A percentile compares a stretch with the other conserved stretches of the same genome.
Evolutionary conservation across 2,329 filamentous ascomycete genomes (phyloP).

Genomic region (Clonostachys rhizophaga): DNA sequence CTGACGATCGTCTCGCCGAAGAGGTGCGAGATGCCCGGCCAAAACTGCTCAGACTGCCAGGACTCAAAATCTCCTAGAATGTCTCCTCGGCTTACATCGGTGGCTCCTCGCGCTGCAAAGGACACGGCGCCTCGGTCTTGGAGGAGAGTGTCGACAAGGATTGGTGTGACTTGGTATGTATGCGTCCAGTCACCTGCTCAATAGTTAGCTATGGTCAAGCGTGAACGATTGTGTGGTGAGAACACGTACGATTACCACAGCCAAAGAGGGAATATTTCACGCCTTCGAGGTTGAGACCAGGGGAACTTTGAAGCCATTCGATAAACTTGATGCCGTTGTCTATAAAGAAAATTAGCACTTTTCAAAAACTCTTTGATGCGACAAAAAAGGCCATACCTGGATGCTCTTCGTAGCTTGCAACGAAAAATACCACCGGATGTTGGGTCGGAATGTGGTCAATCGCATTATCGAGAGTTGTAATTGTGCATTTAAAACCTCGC

Average conservation of each 20-base stretch:
- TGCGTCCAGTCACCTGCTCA: slow-evolving; percentile 48
- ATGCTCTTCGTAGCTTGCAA: slow-evolving; percentile 71
- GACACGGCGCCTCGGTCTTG: no score
- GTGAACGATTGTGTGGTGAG: slow-evolving; percentile 36
- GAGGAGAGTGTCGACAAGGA: slow-evolving; percentile 38
- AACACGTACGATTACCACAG: slow-evolving; percentile 53
- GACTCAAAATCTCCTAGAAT: slow-evolving; percentile 57
- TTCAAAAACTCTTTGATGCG: no score
- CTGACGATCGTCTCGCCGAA: no score
- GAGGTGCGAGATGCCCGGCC: slow-evolving; percentile 15
- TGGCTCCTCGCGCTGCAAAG: no score
- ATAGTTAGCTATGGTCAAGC: slow-evolving; percentile 62
- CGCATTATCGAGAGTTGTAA: slow-evolving; percentile 53
- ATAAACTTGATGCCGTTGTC: slow-evolving; percentile 69
- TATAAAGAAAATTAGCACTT: slow-evolving; percentile 34
- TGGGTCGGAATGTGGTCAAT: slow-evolving; percentile 50
- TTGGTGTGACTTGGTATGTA: slow-evolving; percentile 21
- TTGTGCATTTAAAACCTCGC: slow-evolving; percentile 52
- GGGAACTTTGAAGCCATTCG: slow-evolving; percentile 55
- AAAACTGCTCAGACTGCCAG: slow-evolving; percentile 51
- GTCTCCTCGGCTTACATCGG: slow-evolving; percentile 28
- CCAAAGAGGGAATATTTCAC: slow-evolving; percentile 67
- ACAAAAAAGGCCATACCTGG: slow-evolving; percentile 20
- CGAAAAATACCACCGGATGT: slow-evolving; percentile 48
- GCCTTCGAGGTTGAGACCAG: slow-evolving; percentile 35